Evolutionary conservation across 371 early-diverging fungal genomes (phyloP).

Genomic region (Mortierella sp.): DNA sequence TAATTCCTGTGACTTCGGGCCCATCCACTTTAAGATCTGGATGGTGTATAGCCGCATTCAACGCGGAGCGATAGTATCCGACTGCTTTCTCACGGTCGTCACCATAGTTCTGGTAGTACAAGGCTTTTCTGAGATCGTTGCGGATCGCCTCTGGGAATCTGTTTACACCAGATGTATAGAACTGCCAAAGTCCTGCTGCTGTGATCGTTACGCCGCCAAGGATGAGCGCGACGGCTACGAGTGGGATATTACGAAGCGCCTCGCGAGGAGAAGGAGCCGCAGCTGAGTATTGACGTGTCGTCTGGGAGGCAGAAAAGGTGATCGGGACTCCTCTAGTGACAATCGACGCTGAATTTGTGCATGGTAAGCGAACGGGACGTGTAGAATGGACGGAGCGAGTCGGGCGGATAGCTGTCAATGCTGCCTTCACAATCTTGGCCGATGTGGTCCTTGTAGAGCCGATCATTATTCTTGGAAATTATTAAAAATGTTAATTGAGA

Average conservation of each 20-base stretch:
- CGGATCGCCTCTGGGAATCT: constrained; percentile 68
- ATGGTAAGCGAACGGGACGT: no score
- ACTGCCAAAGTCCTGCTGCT: constrained; percentile 65
- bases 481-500: no score
- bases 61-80: constrained; percentile 64
- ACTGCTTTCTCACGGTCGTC: constrained; percentile 62
- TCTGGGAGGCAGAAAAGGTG: no score
- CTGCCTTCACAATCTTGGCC: no score
- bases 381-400: no score
- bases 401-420: no score
- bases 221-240: constrained; percentile 56
- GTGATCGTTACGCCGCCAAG: constrained; percentile 60
- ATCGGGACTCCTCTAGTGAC: no score
- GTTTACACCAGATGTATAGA: constrained; percentile 69
- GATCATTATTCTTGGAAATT: no score
- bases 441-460: no score
- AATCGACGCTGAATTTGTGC: no score
- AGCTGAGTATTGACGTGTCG: neutral
- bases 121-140: constrained; percentile 68
- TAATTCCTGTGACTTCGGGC: constrained; percentile 71
- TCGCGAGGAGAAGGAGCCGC: neutral
- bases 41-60: constrained; percentile 61
- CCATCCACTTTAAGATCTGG: constrained; percentile 64
- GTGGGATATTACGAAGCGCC: constrained; percentile 16
- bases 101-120: constrained; percentile 70